Percentiles rank a stretch among this genome's conserved stretches.
Evolutionary conservation across 2,329 filamentous ascomycete genomes (phyloP).

Genomic region (Hypoxylon sp.): DNA sequence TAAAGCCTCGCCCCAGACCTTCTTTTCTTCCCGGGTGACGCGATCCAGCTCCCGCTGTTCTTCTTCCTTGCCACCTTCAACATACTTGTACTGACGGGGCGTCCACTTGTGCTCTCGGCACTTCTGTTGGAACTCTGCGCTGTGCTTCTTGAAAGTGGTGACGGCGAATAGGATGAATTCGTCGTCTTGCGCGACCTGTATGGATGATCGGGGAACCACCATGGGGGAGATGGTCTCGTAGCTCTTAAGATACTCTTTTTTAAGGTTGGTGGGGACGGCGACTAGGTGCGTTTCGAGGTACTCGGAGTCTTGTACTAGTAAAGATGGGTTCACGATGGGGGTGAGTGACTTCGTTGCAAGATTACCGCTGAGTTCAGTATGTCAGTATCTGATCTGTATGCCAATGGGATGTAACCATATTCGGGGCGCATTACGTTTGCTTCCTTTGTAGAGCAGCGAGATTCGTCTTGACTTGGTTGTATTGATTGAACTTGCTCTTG

Average conservation of each 20-base stretch:
- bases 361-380: constrained; percentile 76
- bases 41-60: constrained; percentile 89
- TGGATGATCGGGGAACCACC: constrained; percentile 92
- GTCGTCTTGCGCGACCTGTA: constrained; percentile 85
- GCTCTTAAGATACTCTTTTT: constrained; percentile 88
- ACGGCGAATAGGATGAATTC: constrained; percentile 92
- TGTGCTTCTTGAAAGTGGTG: constrained; percentile 93
- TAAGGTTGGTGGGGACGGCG: constrained; percentile 83
- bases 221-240: constrained; percentile 93
- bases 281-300: constrained; percentile 97
- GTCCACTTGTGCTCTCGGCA: constrained; percentile 95
- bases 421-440: constrained; percentile 76
- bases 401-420: constrained; percentile 6
- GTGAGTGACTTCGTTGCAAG: constrained; percentile 93
- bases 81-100: constrained; percentile 93
- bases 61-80: constrained; percentile 89
- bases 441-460: constrained; percentile 86
- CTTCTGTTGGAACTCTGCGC: constrained; percentile 90
- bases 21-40: constrained; percentile 86
- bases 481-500: constrained; percentile 93
- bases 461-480: constrained; percentile 90
- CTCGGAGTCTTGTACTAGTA: constrained; percentile 90
- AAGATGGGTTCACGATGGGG: constrained; percentile 84
- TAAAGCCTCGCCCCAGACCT: constrained; percentile 92
- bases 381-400: constrained; percentile 26